Evolutionary conservation across 2,329 filamentous ascomycete genomes (phyloP).

Genomic region (Metarhizium guizhouense): DNA sequence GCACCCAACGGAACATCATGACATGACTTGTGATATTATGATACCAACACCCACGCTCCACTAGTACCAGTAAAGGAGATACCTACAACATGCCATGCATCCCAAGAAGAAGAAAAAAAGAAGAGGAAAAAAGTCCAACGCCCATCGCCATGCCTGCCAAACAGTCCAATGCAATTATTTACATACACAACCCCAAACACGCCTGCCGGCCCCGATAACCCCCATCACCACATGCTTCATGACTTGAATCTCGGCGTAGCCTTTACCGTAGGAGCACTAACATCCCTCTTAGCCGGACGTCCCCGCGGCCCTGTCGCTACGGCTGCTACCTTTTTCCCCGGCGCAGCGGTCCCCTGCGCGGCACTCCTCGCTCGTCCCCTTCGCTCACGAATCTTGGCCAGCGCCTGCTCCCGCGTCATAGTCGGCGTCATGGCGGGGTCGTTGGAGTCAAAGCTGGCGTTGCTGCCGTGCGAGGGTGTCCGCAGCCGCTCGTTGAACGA

Average conservation of each 20-base stretch:
- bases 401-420: constrained; percentile 64
- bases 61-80: not conserved
- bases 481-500: constrained; percentile 36
- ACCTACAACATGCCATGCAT: not conserved
- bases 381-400: constrained; percentile 66
- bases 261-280: constrained; percentile 35
- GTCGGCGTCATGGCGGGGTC: constrained; percentile 55
- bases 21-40: too few relatives aligned
- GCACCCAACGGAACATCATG: too few relatives aligned
- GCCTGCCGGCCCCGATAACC: not conserved
- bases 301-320: constrained; percentile 24
- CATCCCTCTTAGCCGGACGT: constrained; percentile 30
- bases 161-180: not conserved
- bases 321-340: constrained; percentile 49
- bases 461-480: constrained; percentile 32
- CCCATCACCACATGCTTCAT: not conserved
- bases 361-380: constrained; percentile 63
- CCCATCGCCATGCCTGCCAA: constrained; percentile 8
- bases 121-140: not conserved
- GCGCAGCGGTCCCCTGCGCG: constrained; percentile 51
- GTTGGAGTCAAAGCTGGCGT: constrained; percentile 39
- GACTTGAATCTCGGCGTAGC: constrained; percentile 6
- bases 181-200: not conserved
- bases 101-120: too few relatives aligned
- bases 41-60: not conserved